These are phyloP conservation scores for Neurospora africana DNA, from an alignment of 495 filamentous ascomycete species.

Conservation along the genomic window DNA sequence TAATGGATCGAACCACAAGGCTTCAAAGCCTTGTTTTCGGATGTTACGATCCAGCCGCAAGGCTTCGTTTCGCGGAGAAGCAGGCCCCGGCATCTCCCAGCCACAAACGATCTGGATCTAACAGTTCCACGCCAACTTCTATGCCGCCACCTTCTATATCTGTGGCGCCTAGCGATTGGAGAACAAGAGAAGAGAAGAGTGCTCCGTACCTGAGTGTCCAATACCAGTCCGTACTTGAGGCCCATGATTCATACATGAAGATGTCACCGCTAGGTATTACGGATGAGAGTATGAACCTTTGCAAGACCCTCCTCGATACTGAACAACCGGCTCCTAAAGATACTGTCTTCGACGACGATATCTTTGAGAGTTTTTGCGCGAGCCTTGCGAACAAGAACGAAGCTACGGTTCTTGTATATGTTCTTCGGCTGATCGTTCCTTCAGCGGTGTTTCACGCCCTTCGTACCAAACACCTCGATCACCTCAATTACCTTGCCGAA, in stretches of 20 bases:
- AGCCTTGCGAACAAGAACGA: background rate
- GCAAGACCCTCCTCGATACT: background rate
- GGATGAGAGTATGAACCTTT: background rate
- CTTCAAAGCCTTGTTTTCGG: background rate
- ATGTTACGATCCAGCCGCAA: background rate
- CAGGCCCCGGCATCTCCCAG: background rate
- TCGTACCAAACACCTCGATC: background rate
- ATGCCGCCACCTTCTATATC: background rate
- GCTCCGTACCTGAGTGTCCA: background rate
- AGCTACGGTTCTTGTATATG: slow-evolving; percentile 1
- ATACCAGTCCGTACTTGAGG: background rate
- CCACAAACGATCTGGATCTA: background rate
- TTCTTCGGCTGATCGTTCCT: slow-evolving; percentile 15
- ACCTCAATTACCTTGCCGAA: slow-evolving; percentile 18
- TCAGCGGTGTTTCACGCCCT: background rate
- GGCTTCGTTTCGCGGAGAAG: background rate
- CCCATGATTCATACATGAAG: background rate
- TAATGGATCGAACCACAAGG: background rate
- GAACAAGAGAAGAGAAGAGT: background rate
- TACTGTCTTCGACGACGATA: background rate
- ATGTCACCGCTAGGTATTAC: background rate
- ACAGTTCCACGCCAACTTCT: background rate
- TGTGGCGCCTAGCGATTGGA: background rate
- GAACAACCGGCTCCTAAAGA: background rate
- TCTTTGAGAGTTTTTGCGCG: background rate